Evolutionary conservation across 768 basidiomycete species (phyloP), one percentile per base, ranked within the genome.

Genomic region (Rubroboletus pulcherrimus): DNA sequence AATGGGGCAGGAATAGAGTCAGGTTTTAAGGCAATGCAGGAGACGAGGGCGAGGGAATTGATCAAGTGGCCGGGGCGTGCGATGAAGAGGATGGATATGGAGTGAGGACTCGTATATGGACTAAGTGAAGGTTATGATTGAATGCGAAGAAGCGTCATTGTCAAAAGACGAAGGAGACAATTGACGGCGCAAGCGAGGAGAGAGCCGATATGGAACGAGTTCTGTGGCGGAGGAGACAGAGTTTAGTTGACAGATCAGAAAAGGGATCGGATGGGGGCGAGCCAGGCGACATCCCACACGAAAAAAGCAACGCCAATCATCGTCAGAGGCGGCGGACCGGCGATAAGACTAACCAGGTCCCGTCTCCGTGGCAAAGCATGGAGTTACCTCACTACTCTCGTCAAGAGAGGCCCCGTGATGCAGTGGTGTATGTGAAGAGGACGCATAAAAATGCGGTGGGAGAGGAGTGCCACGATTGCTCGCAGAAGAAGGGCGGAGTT

Each of bases 281-380:
- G 21, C 21, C 21, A 21, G 8, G 40, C 21, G 19, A 1, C 24
- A 3, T 52, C 29, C 15, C 42, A 60, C 51, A 52, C 63, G 46
- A 62, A 62, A 58, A 54, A 30, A 62, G 63, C 50, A 59, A 58
- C 59, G 55, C 55, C 54, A 58, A 65, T 65, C 59, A 56, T 48
- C 15, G 14, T n/a, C 8, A 12, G 46, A 21, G 53, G 51, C 21
- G 26, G 17, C 37, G 51, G 31, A 37, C 49, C 61, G 64, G 64
- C 54, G 63, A 65, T 66, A 65, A 63, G 63, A 19, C n/a, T 4
- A 15, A 24, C 24, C 6, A 40, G 45, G 29, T 0, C 26, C 47
- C 52, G 56, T 48, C 26, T 38, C 43, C 43, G 37, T 19, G 26
- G 19, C 41, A 17, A 17, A 37, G 7, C 14, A 15, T 7, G 35